These are phyloP conservation scores for Magnaporthiopsis incrustans DNA, from an alignment of 2,329 filamentous ascomycete species.

Conservation along the genomic window DNA sequence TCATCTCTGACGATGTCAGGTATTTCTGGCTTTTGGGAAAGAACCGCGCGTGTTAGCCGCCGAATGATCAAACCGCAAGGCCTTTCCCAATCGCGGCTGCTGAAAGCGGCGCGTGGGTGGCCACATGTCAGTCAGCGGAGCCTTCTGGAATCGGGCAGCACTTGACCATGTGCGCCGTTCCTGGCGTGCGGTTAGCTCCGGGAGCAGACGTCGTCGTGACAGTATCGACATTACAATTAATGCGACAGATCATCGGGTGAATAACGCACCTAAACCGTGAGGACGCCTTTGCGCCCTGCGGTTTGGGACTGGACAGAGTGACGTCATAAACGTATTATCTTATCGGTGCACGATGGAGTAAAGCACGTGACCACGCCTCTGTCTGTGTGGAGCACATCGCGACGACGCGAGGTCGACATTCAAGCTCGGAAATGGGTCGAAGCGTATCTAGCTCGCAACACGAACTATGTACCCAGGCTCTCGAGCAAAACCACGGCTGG, in stretches of 20 bases:
- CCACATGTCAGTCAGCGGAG: not conserved
- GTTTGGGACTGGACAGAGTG: not conserved
- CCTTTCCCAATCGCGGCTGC: not conserved
- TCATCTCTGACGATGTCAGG: too few species aligned
- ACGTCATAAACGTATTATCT: not conserved
- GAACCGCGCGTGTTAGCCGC: too few species aligned
- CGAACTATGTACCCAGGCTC: not conserved
- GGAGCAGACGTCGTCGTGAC: not conserved
- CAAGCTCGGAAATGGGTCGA: not conserved
- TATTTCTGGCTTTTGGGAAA: not conserved
- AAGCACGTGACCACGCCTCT: not conserved
- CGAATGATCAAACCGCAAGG: not conserved
- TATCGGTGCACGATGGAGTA: too few species aligned
- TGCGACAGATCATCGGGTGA: too few species aligned
- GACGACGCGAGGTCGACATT: not conserved
- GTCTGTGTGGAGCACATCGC: not conserved
- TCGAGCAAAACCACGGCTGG: not conserved
- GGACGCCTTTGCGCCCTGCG: too few species aligned
- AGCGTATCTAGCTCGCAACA: not conserved
- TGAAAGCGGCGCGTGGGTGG: not conserved
- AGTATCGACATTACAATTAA: too few species aligned
- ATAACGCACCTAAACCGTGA: too few species aligned
- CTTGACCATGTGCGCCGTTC: not conserved
- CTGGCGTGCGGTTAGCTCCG: not conserved
- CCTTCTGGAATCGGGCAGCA: not conserved